Conservation (phyloP, 306 rosid species). For the Cyamopsis tetragonoloba region DNA sequence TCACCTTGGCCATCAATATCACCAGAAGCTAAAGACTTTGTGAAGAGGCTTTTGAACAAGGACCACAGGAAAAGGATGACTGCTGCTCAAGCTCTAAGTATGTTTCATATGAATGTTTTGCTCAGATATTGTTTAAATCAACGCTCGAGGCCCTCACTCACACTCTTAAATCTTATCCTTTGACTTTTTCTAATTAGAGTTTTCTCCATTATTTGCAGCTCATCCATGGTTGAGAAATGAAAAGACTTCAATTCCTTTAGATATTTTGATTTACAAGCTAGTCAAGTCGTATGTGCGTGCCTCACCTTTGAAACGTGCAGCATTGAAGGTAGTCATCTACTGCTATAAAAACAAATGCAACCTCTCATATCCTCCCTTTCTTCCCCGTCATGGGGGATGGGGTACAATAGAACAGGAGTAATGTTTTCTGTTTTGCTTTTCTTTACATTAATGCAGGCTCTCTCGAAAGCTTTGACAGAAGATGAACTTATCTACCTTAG, state of each 20-base stretch:
- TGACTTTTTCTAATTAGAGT: constrained; percentile 21
- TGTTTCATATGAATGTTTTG: constrained; percentile 30
- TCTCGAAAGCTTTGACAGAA: constrained; percentile 75
- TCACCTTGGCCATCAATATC: constrained; percentile 92
- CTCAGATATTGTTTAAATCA: constrained; percentile 9
- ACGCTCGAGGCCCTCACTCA: background rate
- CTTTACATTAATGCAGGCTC: constrained; percentile 59
- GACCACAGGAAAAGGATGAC: constrained; percentile 96
- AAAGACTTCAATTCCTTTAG: constrained; percentile 59
- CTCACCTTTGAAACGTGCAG: constrained; percentile 78
- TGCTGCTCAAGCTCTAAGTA: constrained; percentile 91
- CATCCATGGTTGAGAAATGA: constrained; percentile 95
- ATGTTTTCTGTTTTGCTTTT: constrained; percentile 14
- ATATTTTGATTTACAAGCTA: constrained; percentile 72
- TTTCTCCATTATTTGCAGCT: constrained; percentile 54
- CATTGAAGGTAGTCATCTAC: constrained; percentile 67
- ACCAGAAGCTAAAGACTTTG: constrained; percentile 90
- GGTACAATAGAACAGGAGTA: background rate
- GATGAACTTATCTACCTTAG: constrained; percentile 79
- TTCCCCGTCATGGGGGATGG: background rate
- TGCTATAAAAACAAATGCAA: constrained; percentile 7
- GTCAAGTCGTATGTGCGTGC: constrained; percentile 74
- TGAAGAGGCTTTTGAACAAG: constrained; percentile 87
- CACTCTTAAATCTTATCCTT: background rate
- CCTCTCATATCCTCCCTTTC: background rate